Evolutionary conservation across 176 grass and related monocot species (phyloP).

Genomic region (Avena insularis): DNA sequence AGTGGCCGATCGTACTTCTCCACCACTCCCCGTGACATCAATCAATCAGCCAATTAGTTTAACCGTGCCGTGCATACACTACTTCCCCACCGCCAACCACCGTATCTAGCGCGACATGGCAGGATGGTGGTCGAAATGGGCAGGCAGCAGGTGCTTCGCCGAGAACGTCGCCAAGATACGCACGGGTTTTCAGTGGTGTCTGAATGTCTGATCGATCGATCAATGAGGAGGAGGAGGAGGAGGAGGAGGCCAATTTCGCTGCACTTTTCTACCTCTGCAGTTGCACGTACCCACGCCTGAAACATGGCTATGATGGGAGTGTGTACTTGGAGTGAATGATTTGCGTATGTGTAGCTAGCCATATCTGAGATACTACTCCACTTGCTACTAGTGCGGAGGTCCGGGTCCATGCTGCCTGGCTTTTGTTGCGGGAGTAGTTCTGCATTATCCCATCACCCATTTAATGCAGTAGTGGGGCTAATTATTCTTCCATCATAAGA

Average conservation of each 20-base stretch:
- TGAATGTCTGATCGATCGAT: not conserved
- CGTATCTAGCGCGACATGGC: constrained; percentile 35
- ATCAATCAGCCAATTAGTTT: not conserved
- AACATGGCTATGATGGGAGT: not conserved
- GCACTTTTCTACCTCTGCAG: not conserved
- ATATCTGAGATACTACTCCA: not conserved
- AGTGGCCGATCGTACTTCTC: not conserved
- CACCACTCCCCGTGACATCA: constrained; percentile 36
- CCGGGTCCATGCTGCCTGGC: constrained; percentile 1
- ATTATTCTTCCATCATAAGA: not conserved
- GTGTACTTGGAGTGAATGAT: not conserved
- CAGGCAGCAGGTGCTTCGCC: constrained; percentile 8
- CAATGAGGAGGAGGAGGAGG: not conserved
- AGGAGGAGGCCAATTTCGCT: not conserved
- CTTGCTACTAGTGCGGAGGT: no score
- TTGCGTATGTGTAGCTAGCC: not conserved
- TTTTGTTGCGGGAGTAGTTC: not conserved
- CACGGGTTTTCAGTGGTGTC: constrained; percentile 2
- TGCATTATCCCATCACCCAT: not conserved
- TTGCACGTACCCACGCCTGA: not conserved
- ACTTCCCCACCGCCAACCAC: constrained; percentile 38
- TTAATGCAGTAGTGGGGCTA: not conserved
- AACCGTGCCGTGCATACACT: not conserved
- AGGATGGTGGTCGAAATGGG: constrained; percentile 42
- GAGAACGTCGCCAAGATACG: not conserved